These are phyloP conservation scores for Thyridium curvatum DNA, from an alignment of 2,329 filamentous ascomycete genomes.

Conservation along the genomic window DNA sequence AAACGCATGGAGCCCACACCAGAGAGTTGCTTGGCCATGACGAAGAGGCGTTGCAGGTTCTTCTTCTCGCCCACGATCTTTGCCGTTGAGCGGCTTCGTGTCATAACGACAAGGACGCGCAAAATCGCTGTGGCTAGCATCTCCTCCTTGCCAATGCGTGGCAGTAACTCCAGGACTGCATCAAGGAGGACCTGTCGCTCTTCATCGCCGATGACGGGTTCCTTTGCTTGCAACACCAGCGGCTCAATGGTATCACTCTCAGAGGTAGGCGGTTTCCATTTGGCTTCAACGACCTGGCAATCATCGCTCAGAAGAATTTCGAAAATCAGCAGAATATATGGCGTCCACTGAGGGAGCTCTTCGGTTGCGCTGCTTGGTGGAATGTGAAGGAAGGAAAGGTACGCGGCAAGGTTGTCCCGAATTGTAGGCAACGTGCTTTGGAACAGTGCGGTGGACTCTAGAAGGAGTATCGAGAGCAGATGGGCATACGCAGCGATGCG, in stretches of 20 bases:
- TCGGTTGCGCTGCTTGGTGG: constrained; percentile 61
- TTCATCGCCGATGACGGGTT: constrained; percentile 55
- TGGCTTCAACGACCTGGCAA: constrained; percentile 67
- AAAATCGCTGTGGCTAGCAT: constrained; percentile 76
- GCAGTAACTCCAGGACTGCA: constrained; percentile 75
- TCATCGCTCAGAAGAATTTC: constrained; percentile 90
- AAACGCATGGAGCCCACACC: constrained; percentile 72
- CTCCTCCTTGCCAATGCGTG: constrained; percentile 82
- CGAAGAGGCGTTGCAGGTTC: constrained; percentile 82
- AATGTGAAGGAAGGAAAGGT: constrained; percentile 74
- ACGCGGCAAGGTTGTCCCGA: constrained; percentile 67
- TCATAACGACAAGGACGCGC: constrained; percentile 81
- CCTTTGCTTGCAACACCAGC: constrained; percentile 52
- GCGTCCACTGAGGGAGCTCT: constrained; percentile 86
- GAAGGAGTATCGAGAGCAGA: constrained; percentile 79
- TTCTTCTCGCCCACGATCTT: constrained; percentile 75
- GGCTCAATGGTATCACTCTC: constrained; percentile 42
- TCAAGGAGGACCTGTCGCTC: constrained; percentile 68
- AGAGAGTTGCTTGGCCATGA: constrained; percentile 91
- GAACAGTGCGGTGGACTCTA: constrained; percentile 74
- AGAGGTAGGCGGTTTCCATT: constrained; percentile 56
- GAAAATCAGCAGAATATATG: constrained; percentile 81
- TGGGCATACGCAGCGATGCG: constrained; percentile 85
- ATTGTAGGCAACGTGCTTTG: constrained; percentile 66
- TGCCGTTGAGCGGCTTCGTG: constrained; percentile 70